Evolutionary conservation across 805 yeast species (phyloP), one percentile per base, ranked within the genome.

Genomic region (Starmerella geochares): DNA sequence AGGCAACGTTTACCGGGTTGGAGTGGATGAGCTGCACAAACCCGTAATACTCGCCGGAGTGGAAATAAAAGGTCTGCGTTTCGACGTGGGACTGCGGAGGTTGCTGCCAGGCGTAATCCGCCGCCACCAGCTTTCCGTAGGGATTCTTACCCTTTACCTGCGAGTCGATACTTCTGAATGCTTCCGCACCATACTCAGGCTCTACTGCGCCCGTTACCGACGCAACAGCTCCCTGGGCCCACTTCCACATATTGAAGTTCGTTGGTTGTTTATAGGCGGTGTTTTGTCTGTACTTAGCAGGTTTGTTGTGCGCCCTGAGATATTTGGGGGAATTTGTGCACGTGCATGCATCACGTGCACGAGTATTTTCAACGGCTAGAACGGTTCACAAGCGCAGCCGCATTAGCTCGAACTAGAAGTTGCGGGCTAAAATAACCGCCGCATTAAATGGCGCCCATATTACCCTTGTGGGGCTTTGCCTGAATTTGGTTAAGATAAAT

Each of bases 161-260:
- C 32, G 76, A 77, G 37, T 83, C 77, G 51, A 88, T 79, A n/a
- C 96, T 77, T 61, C 83, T 90, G 58, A 92, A 85, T 36, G 94
- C 94, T 46, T 83, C 95, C 36, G 82, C 76, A 47, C 98, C 98
- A 62, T 92, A 92, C 63, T 83, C 95, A 23, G 98, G 98, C 67
- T 92, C 98, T 2, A 95, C 96, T 11, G 94, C 78, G 49, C 98
- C 98, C 5, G 96, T 90, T 41, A 87, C 92, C 5, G 94, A 92
- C n/a, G 96, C 63, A 6, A 60, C 62, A 14, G 63, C 63, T 51
- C 63, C 63, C 44, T 60, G 63, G 13, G 63, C 63, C 63, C 63
- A 60, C 54, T 60, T 60, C 60, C 60, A 59, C 63, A 60, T 59
- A 14, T 32, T 35, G 16, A 20, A 11, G 6, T 5, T 27, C 16